A percentile compares a stretch with the other conserved stretches of the same genome.
Conservation (phyloP, 2,329 filamentous ascomycete species). For the Cryphonectria naterciae region DNA sequence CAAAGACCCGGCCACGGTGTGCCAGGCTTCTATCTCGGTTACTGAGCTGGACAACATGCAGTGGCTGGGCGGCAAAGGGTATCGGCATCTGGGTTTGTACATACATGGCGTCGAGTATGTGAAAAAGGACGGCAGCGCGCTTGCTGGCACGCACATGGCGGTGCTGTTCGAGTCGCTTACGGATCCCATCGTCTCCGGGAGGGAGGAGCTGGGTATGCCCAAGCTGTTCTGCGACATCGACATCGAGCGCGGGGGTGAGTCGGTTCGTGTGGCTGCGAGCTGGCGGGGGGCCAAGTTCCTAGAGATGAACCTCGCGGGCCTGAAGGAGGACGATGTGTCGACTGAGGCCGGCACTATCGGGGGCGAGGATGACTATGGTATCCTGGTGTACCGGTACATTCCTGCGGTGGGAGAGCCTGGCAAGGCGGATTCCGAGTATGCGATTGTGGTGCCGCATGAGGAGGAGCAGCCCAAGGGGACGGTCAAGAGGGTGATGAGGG, state of each 20-base stretch:
- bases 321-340: conserved; percentile 30
- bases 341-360: conserved; percentile 36
- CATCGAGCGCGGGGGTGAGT: conserved; percentile 38
- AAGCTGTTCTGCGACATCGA: conserved; percentile 53
- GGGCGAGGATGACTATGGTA: conserved; percentile 32
- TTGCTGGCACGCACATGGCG: conserved; percentile 54
- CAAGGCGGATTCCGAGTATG: conserved; percentile 58
- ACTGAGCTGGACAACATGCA: conserved; percentile 40
- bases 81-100: conserved; percentile 53
- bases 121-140: conserved; percentile 45
- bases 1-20: conserved; percentile 47
- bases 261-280: conserved; percentile 44
- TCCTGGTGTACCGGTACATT: conserved; percentile 28
- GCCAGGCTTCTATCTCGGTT: conserved; percentile 46
- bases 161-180: conserved; percentile 57
- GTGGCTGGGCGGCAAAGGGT: conserved; percentile 45
- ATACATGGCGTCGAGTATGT: conserved; percentile 57
- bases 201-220: conserved; percentile 60
- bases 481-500: conserved; percentile 41
- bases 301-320: conserved; percentile 29
- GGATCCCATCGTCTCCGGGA: conserved; percentile 56
- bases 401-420: conserved; percentile 26
- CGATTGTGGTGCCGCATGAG: conserved; percentile 44
- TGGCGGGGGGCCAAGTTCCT: conserved; percentile 44
- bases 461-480: conserved; percentile 39